Evolutionary conservation across 2,329 filamentous ascomycete species (phyloP).

Genomic region (Emydomyces testavorans): DNA sequence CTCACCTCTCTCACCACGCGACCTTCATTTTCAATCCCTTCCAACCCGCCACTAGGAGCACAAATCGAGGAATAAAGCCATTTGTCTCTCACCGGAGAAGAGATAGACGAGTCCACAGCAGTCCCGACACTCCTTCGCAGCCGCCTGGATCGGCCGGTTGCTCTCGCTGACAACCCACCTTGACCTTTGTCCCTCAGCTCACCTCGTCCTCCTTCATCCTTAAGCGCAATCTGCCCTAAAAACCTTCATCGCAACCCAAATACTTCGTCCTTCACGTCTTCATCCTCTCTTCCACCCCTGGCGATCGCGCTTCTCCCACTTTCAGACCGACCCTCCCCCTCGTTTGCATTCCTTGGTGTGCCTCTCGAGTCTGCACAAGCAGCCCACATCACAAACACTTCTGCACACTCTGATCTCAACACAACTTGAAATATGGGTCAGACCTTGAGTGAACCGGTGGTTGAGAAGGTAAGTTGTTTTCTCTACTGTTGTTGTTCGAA

Average conservation of each 20-base stretch:
- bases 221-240: conserved; percentile 11
- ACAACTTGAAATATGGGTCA: conserved; percentile 66
- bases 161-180: conserved; percentile 10
- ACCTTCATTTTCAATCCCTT: not conserved
- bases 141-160: conserved; percentile 2
- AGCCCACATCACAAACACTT: conserved; percentile 12
- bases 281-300: conserved; percentile 17
- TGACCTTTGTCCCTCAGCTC: conserved; percentile 9
- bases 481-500: not conserved
- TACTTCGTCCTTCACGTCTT: not conserved
- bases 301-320: conserved; percentile 23
- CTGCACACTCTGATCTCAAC: conserved; percentile 2
- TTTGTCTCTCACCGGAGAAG: not conserved
- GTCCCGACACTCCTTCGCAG: not conserved
- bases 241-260: not conserved
- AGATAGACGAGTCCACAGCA: not conserved
- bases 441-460: conserved; percentile 96
- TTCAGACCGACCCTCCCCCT: conserved; percentile 18
- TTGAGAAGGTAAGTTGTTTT: conserved; percentile 73
- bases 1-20: conserved; percentile 13
- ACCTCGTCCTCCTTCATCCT: conserved; percentile 19
- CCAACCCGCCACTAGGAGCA: too few relatives aligned
- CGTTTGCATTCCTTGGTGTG: conserved; percentile 16
- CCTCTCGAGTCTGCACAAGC: conserved; percentile 18
- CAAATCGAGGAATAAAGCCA: not conserved